Evolutionary conservation across 148 eudicot species (phyloP).

Genomic region (Diospyros lotus): DNA sequence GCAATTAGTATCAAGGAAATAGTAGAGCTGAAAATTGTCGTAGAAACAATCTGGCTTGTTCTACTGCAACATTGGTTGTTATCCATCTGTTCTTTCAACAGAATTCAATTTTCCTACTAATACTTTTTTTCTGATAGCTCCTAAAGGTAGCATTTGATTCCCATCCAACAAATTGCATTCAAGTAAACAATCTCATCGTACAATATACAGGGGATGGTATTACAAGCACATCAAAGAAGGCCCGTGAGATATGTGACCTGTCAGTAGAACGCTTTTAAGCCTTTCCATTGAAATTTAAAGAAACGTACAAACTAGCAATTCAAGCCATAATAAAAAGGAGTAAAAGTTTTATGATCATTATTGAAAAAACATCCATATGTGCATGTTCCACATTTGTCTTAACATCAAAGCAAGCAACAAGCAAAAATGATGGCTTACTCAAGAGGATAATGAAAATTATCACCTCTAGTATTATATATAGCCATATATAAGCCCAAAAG

Average conservation of each 20-base stretch:
- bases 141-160: background rate
- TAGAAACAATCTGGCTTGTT: background rate
- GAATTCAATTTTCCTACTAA: background rate
- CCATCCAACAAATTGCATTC: background rate
- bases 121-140: conserved; percentile 5
- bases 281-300: background rate
- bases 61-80: background rate
- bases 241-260: background rate
- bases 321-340: background rate
- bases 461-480: conserved; percentile 82
- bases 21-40: background rate
- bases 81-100: background rate
- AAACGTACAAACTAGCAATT: background rate
- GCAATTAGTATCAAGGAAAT: background rate
- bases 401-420: conserved; percentile 7
- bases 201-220: no score
- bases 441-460: conserved; percentile 1
- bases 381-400: background rate
- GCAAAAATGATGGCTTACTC: conserved; percentile 15
- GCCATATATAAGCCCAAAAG: conserved; percentile 95
- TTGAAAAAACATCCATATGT: background rate
- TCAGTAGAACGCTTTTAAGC: background rate
- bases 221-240: background rate
- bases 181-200: no score
- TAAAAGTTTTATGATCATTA: background rate